These are phyloP conservation scores for Sarocladium strictum DNA, from an alignment of 2,329 filamentous ascomycete species.

Conservation along the genomic window DNA sequence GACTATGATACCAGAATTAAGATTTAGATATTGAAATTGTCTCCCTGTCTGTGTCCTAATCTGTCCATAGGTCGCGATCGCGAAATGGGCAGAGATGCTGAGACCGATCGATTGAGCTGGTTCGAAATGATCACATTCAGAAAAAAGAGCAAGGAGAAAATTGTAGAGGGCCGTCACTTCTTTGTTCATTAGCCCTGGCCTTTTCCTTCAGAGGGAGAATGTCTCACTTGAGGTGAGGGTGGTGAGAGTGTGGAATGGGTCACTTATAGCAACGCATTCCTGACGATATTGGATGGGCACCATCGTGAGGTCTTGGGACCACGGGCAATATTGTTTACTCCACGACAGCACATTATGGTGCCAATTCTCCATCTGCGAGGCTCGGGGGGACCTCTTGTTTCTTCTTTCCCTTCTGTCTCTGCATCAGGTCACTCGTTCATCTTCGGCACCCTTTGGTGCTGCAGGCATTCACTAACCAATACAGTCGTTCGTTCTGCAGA, in stretches of 20 bases:
- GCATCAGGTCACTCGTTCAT: slow-evolving; percentile 6
- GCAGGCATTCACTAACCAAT: slow-evolving; percentile 2
- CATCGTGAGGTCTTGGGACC: slow-evolving; percentile 10
- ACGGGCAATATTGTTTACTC: slow-evolving; percentile 9
- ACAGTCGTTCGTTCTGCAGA: neutral
- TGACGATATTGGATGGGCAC: slow-evolving; percentile 23
- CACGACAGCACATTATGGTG: slow-evolving; percentile 7
- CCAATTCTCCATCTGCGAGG: neutral
- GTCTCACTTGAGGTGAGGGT: slow-evolving; percentile 2
- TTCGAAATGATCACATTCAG: neutral
- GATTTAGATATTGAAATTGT: neutral
- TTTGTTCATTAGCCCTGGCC: no score
- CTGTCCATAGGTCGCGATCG: neutral
- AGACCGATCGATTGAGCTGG: neutral
- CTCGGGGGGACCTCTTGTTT: neutral
- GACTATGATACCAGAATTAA: slow-evolving; percentile 23
- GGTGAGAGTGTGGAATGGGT: slow-evolving; percentile 11
- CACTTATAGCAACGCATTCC: slow-evolving; percentile 34
- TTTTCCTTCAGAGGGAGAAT: neutral
- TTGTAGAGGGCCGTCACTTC: neutral
- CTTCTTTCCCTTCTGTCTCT: slow-evolving; percentile 5
- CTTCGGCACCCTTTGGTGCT: neutral
- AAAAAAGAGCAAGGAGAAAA: neutral
- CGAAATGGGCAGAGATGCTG: no score
- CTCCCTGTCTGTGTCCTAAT: neutral